phyloP scores from a whole-genome alignment of 2,329 filamentous ascomycete genomes.

The Thielaviopsis musarum region DNA sequence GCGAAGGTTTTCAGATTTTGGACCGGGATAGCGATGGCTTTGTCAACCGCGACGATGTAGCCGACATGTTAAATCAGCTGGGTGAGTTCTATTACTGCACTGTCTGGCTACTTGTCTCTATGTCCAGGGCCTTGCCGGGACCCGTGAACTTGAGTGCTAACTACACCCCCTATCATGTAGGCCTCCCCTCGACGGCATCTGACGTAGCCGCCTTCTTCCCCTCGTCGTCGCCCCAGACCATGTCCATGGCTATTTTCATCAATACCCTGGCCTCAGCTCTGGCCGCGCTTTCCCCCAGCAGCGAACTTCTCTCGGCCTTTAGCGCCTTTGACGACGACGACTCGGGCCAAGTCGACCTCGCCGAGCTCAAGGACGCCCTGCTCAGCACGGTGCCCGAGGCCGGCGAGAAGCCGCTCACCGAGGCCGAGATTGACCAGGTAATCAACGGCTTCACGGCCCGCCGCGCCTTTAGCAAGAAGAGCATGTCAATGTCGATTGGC shows the following conservation, averaged over 20 bases:
- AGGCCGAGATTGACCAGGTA: constrained; percentile 70
- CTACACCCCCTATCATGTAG: constrained; percentile 23
- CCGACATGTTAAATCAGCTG: constrained; percentile 72
- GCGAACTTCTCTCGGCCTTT: constrained; percentile 76
- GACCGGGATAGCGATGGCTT: constrained; percentile 76
- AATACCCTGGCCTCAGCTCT: constrained; percentile 64
- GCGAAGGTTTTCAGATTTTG: constrained; percentile 85
- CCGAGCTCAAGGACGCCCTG: constrained; percentile 66
- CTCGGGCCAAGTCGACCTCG: constrained; percentile 76
- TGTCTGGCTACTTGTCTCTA: background rate
- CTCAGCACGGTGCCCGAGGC: constrained; percentile 66
- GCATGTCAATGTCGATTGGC: constrained; percentile 3
- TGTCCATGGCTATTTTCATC: constrained; percentile 73
- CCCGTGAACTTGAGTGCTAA: constrained; percentile 8
- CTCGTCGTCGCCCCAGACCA: constrained; percentile 48
- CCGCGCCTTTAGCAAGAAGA: constrained; percentile 57
- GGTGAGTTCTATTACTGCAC: constrained; percentile 29
- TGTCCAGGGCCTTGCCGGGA: background rate
- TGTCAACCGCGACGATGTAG: constrained; percentile 68
- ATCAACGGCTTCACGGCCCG: constrained; percentile 72
- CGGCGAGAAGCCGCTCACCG: constrained; percentile 46
- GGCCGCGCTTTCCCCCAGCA: constrained; percentile 54
- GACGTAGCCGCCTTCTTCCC: constrained; percentile 75
- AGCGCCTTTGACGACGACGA: constrained; percentile 94
- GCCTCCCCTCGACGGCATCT: constrained; percentile 54